A percentile compares a stretch with the other conserved stretches of the same genome.
phyloP scores from a whole-genome alignment of 1,139 yeast species.

The Blastobotrys aristatus region DNA sequence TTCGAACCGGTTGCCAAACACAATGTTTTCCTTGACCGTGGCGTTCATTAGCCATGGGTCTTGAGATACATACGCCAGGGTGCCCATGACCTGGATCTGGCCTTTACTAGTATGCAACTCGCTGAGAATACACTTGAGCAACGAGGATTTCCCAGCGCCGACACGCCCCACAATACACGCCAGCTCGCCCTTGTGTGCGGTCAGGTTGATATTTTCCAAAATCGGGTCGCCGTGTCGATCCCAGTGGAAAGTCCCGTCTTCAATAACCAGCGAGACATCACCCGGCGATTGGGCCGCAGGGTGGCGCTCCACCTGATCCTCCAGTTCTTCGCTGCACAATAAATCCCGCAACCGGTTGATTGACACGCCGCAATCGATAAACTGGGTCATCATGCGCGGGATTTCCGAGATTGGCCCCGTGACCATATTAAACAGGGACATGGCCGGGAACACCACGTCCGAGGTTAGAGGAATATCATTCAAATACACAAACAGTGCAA shows the following conservation, averaged over 20 bases:
- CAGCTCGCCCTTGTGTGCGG: slow-evolving; percentile 72
- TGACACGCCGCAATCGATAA: slow-evolving; percentile 60
- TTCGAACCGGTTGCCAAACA: slow-evolving; percentile 85
- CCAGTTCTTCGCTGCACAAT: slow-evolving; percentile 47
- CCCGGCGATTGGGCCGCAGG: slow-evolving; percentile 35
- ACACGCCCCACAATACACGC: slow-evolving; percentile 90
- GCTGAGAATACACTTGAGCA: slow-evolving; percentile 79
- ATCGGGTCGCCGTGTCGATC: slow-evolving; percentile 12
- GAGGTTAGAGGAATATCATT: slow-evolving; percentile 53
- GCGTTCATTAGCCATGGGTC: slow-evolving; percentile 96
- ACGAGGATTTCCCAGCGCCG: slow-evolving; percentile 88
- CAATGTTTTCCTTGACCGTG: slow-evolving; percentile 78
- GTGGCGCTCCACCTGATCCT: slow-evolving; percentile 35
- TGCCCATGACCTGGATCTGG: slow-evolving; percentile 66
- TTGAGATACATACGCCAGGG: slow-evolving; percentile 87
- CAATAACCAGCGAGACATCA: slow-evolving; percentile 39
- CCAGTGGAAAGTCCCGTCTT: slow-evolving; percentile 48
- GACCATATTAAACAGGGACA: slow-evolving; percentile 54
- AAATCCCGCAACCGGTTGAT: slow-evolving; percentile 51
- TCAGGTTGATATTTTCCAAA: slow-evolving; percentile 40
- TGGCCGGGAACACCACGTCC: slow-evolving; percentile 68
- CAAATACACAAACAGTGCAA: slow-evolving; percentile 48
- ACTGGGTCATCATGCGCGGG: slow-evolving; percentile 40
- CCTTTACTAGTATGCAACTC: slow-evolving; percentile 80
- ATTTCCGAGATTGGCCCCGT: slow-evolving; percentile 53